These are phyloP conservation scores for Lactifluus subvellereus DNA, from an alignment of 768 basidiomycete species.

Conservation along the genomic window DNA sequence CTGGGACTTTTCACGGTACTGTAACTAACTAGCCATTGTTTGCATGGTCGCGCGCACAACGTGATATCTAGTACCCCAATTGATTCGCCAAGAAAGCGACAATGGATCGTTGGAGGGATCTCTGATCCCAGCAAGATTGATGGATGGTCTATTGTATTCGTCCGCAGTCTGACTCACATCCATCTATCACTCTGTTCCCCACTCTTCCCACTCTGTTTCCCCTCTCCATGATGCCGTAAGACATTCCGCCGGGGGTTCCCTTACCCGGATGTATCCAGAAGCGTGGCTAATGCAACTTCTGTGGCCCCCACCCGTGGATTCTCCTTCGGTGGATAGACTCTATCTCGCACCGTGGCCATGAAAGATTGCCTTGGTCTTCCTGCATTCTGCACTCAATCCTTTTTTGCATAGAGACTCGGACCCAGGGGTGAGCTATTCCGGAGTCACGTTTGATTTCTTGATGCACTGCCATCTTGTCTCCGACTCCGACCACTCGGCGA, in stretches of 20 bases:
- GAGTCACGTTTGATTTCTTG: background rate
- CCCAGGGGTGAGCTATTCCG: background rate
- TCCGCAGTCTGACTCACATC: background rate
- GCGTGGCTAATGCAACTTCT: background rate
- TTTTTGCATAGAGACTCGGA: background rate
- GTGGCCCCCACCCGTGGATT: background rate
- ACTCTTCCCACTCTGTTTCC: background rate
- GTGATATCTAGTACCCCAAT: slow-evolving; percentile 11
- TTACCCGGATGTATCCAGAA: background rate
- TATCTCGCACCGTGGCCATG: background rate
- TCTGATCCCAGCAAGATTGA: background rate
- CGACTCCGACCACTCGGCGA: background rate
- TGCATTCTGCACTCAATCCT: background rate
- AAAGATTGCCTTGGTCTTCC: background rate
- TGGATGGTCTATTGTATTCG: background rate
- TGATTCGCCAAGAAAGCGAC: background rate
- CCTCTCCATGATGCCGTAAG: slow-evolving; percentile 2
- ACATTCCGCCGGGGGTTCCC: background rate
- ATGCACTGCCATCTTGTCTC: background rate
- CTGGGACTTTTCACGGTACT: background rate
- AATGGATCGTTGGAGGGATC: background rate
- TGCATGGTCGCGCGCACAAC: background rate
- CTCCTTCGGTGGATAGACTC: background rate
- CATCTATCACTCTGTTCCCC: background rate
- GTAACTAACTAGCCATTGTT: background rate